Evolutionary conservation across 768 basidiomycete genomes (phyloP).

Genomic region (Paxillus involutus): DNA sequence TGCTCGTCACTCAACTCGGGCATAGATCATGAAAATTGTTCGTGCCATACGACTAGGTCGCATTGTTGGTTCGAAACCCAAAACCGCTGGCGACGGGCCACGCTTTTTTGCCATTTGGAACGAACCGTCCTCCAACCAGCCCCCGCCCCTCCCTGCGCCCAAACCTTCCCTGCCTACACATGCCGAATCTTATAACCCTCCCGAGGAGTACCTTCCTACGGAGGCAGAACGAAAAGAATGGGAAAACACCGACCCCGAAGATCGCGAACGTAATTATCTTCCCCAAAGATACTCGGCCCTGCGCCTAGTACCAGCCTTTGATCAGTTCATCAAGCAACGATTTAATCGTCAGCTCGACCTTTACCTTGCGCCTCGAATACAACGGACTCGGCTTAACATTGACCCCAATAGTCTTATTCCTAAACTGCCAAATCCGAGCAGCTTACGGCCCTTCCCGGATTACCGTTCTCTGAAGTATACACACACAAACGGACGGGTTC

Average conservation of each 20-base stretch:
- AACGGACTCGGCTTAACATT: conserved; percentile 83
- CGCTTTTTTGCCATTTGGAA: conserved; percentile 91
- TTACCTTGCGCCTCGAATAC: conserved; percentile 92
- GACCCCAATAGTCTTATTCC: conserved; percentile 91
- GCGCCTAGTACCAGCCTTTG: conserved; percentile 89
- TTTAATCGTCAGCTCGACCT: conserved; percentile 94
- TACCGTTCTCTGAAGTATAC: conserved; percentile 71
- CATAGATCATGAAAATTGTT: conserved; percentile 97
- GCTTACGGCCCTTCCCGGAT: conserved; percentile 91
- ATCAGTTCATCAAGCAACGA: conserved; percentile 88
- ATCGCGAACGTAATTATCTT: conserved; percentile 86
- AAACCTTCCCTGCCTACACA: conserved; percentile 88
- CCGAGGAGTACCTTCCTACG: conserved; percentile 91
- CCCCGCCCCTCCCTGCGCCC: conserved; percentile 91
- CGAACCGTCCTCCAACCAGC: conserved; percentile 66
- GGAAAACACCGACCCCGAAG: conserved; percentile 82
- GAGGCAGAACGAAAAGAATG: conserved; percentile 80
- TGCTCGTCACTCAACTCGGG: conserved; percentile 3
- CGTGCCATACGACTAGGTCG: conserved; percentile 96
- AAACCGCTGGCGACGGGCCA: conserved; percentile 58
- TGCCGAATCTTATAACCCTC: conserved; percentile 98
- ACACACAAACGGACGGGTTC: conserved; percentile 66
- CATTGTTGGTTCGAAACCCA: conserved; percentile 88
- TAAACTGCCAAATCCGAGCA: conserved; percentile 89
- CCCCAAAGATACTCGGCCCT: conserved; percentile 84